phyloP scores from a whole-genome alignment of 78 protist genomes.

The Dictyostelium intermedium region DNA sequence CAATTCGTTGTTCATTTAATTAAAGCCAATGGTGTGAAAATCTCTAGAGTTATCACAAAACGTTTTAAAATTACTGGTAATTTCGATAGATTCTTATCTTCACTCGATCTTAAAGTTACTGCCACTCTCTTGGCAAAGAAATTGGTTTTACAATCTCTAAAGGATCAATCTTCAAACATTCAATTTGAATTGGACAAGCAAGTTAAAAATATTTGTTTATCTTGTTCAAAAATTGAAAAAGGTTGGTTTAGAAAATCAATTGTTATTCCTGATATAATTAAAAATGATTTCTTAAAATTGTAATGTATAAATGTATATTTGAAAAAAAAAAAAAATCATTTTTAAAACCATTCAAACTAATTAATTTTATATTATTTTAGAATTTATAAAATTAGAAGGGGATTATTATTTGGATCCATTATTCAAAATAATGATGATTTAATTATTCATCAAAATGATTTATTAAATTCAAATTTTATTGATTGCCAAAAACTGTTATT shows the following conservation, averaged over 20 bases:
- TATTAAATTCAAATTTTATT: slow-evolving; percentile 15
- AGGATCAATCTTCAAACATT: not conserved
- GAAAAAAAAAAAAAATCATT: not conserved
- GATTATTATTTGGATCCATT: slow-evolving; percentile 27
- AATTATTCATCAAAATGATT: not conserved
- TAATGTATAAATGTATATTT: not conserved
- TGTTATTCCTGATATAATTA: slow-evolving; percentile 26
- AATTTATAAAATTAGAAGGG: slow-evolving; percentile 21
- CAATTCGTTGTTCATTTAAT: slow-evolving; percentile 43
- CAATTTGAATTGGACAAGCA: slow-evolving; percentile 33
- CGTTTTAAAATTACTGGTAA: slow-evolving; percentile 41
- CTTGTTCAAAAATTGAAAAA: slow-evolving; percentile 19
- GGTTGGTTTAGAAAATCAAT: slow-evolving; percentile 43
- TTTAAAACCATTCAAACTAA: not conserved
- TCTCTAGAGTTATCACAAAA: slow-evolving; percentile 57
- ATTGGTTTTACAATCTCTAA: not conserved
- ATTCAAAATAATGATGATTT: slow-evolving; percentile 73
- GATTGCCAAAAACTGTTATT: slow-evolving; percentile 24
- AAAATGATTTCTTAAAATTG: slow-evolving; percentile 16
- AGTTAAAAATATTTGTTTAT: not conserved
- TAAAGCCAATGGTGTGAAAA: not conserved
- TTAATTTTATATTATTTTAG: not conserved
- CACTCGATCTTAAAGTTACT: slow-evolving; percentile 16
- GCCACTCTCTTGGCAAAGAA: slow-evolving; percentile 11
- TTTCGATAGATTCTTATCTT: slow-evolving; percentile 15